Conservation (phyloP, 2,329 filamentous ascomycete species). For the Exophiala sideris region DNA sequence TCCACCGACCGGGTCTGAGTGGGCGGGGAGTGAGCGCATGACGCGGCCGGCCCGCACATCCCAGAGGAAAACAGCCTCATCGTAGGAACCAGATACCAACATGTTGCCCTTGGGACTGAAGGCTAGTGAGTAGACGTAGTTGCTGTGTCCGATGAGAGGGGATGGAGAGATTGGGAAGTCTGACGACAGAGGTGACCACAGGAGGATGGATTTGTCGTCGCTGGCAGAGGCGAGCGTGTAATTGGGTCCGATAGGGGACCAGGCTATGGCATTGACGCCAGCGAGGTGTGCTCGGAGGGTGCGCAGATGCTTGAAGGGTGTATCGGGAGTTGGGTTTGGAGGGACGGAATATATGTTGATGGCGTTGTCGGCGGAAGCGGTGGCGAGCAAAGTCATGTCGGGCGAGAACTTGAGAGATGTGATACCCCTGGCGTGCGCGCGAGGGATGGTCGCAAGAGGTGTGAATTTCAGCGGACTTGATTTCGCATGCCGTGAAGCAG, state of each 20-base stretch:
- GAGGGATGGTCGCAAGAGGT: constrained; percentile 30
- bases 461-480: constrained; percentile 21
- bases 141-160: constrained; percentile 80
- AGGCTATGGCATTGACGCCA: constrained; percentile 88
- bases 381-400: constrained; percentile 84
- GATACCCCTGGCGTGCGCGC: constrained; percentile 59
- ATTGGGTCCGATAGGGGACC: constrained; percentile 77
- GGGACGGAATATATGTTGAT: constrained; percentile 69
- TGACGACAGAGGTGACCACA: constrained; percentile 72
- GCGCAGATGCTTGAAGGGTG: constrained; percentile 70
- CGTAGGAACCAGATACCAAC: constrained; percentile 89
- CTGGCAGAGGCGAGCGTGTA: constrained; percentile 79
- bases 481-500: constrained; percentile 25
- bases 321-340: constrained; percentile 50
- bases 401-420: constrained; percentile 88
- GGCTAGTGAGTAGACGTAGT: constrained; percentile 89
- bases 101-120: constrained; percentile 99
- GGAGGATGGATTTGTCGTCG: constrained; percentile 91
- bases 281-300: constrained; percentile 91
- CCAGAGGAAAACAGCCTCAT: constrained; percentile 96
- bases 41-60: constrained; percentile 82
- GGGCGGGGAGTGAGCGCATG: constrained; percentile 88
- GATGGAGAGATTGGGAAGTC: constrained; percentile 48
- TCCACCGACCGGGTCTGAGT: constrained; percentile 89
- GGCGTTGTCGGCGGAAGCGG: constrained; percentile 82